Evolutionary conservation across 2,329 filamentous ascomycete species (phyloP).

Genomic region (Aspergillus eucalypticola): DNA sequence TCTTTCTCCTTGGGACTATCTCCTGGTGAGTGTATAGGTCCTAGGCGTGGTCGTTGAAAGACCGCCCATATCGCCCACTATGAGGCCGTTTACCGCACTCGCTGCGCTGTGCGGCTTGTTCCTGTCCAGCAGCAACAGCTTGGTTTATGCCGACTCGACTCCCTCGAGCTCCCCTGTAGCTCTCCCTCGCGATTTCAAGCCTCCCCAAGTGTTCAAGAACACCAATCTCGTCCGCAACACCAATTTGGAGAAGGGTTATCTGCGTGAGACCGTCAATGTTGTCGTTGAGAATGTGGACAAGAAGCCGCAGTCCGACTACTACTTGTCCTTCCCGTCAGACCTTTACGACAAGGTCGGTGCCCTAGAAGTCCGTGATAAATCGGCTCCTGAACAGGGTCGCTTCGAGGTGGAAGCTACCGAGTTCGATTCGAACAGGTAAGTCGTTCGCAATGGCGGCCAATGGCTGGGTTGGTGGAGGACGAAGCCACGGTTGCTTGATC

Average conservation of each 20-base stretch:
- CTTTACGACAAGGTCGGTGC: slow-evolving; percentile 77
- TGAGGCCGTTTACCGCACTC: slow-evolving; percentile 43
- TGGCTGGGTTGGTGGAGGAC: slow-evolving; percentile 20
- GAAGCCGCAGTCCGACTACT: slow-evolving; percentile 84
- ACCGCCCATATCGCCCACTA: slow-evolving; percentile 33
- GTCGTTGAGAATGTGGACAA: slow-evolving; percentile 83
- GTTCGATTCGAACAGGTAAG: slow-evolving; percentile 55
- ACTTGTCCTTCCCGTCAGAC: slow-evolving; percentile 76
- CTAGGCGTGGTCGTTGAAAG: slow-evolving; percentile 29
- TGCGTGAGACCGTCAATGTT: slow-evolving; percentile 89
- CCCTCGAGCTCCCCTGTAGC: slow-evolving; percentile 34
- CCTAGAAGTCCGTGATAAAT: slow-evolving; percentile 90
- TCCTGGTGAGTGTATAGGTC: slow-evolving; percentile 22
- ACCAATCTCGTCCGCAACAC: slow-evolving; percentile 85
- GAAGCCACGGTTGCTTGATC: slow-evolving; percentile 17
- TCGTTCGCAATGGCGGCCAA: slow-evolving; percentile 55
- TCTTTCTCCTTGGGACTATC: slow-evolving; percentile 17
- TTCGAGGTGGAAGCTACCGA: slow-evolving; percentile 72
- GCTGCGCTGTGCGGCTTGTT: slow-evolving; percentile 39
- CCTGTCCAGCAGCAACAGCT: slow-evolving; percentile 35
- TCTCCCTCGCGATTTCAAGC: slow-evolving; percentile 63
- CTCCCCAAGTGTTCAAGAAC: slow-evolving; percentile 91
- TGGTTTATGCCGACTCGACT: slow-evolving; percentile 36
- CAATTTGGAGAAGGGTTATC: slow-evolving; percentile 90
- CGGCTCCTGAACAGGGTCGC: slow-evolving; percentile 65